phyloP scores from a whole-genome alignment of 345 rosid genomes.

The Populus simonii region DNA sequence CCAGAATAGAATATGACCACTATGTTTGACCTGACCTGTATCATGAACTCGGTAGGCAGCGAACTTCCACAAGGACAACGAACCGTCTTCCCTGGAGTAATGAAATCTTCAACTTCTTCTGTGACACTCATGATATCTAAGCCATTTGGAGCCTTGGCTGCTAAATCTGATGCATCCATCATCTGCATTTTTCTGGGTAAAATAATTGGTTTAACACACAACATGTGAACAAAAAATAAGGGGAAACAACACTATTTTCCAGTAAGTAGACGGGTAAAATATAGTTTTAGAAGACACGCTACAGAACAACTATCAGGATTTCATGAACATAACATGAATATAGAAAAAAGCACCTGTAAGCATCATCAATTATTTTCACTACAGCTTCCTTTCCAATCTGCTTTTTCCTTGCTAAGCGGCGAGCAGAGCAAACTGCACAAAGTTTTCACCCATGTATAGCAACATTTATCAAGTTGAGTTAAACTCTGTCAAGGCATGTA shows the following conservation, averaged over 20 bases:
- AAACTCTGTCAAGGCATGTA: not conserved
- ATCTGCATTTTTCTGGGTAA: conserved; percentile 39
- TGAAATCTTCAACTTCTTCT: conserved; percentile 21
- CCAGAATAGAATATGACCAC: not conserved
- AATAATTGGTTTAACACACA: conserved; percentile 9
- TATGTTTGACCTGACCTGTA: conserved; percentile 26
- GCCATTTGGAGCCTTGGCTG: conserved; percentile 16
- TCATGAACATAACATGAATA: not conserved
- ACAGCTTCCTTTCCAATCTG: conserved; percentile 26
- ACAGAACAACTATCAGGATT: not conserved
- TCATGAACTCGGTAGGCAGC: conserved; percentile 21
- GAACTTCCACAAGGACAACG: conserved; percentile 38
- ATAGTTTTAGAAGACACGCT: not conserved
- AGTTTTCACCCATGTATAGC: not conserved
- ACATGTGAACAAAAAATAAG: not conserved
- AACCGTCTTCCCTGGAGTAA: conserved; percentile 3
- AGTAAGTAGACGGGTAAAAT: not conserved
- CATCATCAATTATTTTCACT: conserved; percentile 28
- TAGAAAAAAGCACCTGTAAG: conserved; percentile 29
- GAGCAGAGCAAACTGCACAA: conserved; percentile 9
- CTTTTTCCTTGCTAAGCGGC: conserved; percentile 7
- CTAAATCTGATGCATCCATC: conserved; percentile 25
- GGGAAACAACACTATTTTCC: not conserved
- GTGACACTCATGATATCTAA: conserved; percentile 10
- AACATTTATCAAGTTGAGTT: too few relatives aligned